These are phyloP conservation scores for Coemansia sp. DNA, from an alignment of 192 early-diverging fungal genomes.

Conservation along the genomic window DNA sequence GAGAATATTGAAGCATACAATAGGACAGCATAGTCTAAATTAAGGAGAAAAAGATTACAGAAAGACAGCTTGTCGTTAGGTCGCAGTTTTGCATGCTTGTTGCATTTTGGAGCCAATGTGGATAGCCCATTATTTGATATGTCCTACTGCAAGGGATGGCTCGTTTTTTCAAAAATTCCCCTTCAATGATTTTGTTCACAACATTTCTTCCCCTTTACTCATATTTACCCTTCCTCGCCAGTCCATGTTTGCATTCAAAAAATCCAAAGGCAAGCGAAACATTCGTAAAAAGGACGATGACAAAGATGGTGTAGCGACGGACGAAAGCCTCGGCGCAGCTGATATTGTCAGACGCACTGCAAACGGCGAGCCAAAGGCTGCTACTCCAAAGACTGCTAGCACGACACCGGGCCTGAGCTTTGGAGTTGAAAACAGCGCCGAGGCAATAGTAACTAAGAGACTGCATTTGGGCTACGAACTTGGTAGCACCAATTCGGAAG, in stretches of 20 bases:
- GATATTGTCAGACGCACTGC: conserved; percentile 33
- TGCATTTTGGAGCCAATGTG: too few species aligned
- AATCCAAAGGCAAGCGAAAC: conserved; percentile 35
- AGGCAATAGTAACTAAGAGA: background rate
- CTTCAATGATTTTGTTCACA: too few species aligned
- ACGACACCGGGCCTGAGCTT: conserved; percentile 7
- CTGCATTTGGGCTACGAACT: background rate
- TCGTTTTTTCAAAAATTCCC: too few species aligned
- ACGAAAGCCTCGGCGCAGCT: conserved; percentile 2
- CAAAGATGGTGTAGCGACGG: background rate
- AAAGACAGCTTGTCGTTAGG: too few species aligned
- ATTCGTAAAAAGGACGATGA: conserved; percentile 29
- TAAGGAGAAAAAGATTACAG: too few species aligned
- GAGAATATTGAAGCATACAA: too few species aligned
- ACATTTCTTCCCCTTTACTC: too few species aligned
- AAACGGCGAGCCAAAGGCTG: background rate
- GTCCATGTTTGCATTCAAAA: conserved; percentile 49
- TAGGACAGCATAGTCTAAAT: too few species aligned
- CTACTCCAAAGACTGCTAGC: background rate
- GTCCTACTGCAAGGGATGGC: too few species aligned
- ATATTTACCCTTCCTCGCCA: too few species aligned
- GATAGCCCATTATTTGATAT: too few species aligned
- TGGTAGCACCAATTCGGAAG: background rate
- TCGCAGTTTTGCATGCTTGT: too few species aligned
- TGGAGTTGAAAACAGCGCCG: background rate